Evolutionary conservation across 108 stramenopile species (phyloP).

Genomic region (Parietichytrium sp.): DNA sequence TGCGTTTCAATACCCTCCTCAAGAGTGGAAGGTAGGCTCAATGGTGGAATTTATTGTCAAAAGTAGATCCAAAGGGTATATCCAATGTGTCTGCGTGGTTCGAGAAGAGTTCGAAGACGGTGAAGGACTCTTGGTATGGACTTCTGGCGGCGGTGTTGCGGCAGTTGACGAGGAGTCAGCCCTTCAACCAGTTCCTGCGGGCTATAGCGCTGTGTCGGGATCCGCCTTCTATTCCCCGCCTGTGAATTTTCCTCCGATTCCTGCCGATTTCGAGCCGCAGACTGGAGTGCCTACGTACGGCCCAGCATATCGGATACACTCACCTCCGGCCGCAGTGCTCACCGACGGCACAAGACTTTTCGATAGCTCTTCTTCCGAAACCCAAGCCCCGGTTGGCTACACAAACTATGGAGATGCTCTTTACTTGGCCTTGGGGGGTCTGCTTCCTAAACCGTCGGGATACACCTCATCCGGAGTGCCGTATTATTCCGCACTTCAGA

Average conservation of each 20-base stretch:
- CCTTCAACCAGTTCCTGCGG: too few species aligned
- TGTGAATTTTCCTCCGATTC: background rate
- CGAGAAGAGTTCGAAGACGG: background rate
- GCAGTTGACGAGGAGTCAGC: background rate
- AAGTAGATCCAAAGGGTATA: too few species aligned
- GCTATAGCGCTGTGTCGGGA: too few species aligned
- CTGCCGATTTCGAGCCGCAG: background rate
- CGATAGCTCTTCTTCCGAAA: background rate
- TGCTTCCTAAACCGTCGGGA: background rate
- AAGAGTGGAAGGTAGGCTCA: too few species aligned
- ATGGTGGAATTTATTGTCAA: too few species aligned
- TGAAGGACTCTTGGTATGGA: background rate
- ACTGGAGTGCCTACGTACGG: background rate
- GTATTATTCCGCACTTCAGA: background rate
- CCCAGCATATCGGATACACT: background rate
- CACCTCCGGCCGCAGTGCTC: background rate
- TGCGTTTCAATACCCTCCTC: too few species aligned
- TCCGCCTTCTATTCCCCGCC: background rate
- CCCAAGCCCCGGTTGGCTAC: background rate
- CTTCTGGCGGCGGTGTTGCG: background rate
- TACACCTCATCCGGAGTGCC: slow-evolving; percentile 11
- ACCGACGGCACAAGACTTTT: background rate
- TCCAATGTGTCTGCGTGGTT: too few species aligned
- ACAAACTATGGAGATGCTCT: background rate
- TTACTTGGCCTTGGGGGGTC: background rate